Base-by-base conservation (phyloP, 768 basidiomycete genomes). In the Phlebiopsis flavidoalba region DNA sequence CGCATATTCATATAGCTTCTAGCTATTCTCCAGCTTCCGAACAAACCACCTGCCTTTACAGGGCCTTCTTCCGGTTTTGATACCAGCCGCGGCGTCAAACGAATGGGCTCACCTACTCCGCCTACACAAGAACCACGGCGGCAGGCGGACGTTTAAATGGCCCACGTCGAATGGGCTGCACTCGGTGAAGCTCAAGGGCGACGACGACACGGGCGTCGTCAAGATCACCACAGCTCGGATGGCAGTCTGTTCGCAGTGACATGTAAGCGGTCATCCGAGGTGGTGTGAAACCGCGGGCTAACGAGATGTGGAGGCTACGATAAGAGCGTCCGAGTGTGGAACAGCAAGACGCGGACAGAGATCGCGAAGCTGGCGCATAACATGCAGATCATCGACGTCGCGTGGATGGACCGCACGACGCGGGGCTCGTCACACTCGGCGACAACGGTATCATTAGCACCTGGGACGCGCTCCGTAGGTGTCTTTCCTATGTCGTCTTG, bases 311-410 rank as follows among this genome's bases (percentile, higher is more conserved):
- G 61, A 86, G 85, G 84, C 66, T 71, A 75, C 45, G 86, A 89
- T 71, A 76, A 74, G 35, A 82, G 84, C 21, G 74, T 88, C 52
- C 84, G 88, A 49, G 80, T 89, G 68, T 87, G 85, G 85, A 79
- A 78, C 63, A 85, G 77, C 62, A 57, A 67, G 35, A 74, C 65
- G 33, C 73, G 71, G 14, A 69, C 70, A 45, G 88, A 89, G 72
- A 74, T 85, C 52, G 85, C 84, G 10, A 76, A 80, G 50, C 72
- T 89, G 52, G 70, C 77, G 21, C 84, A 86, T 64, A 80, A 79
- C 66, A 72, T 81, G 50, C 72, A 73, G 1, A 72, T 85, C 8
- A 70, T 80, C 26, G 75, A 77, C 8, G 75, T 83, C 7, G 77
- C 77, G 51, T 89, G 88, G 88, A 77, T 88, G 75, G 79, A 81